phyloP scores from a whole-genome alignment of 352 stramenopile genomes.

The Phytophthora sojae region DNA sequence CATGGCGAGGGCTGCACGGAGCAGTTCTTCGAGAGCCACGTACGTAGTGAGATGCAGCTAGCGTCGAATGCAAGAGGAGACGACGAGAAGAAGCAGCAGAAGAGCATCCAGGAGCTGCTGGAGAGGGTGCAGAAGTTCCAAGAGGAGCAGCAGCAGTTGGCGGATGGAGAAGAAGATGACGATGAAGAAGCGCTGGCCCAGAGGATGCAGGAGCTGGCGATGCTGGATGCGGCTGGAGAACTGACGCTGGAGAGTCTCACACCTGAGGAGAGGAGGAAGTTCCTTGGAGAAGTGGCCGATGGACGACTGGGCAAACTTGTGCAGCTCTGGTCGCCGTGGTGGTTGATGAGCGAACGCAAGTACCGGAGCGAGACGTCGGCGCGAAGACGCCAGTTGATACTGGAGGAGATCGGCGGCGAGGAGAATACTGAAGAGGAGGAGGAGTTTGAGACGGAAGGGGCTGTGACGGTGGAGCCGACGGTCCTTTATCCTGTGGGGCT shows the following conservation, averaged over 20 bases:
- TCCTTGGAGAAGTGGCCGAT: slow-evolving; percentile 70
- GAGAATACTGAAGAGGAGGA: slow-evolving; percentile 16
- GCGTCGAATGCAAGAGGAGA: slow-evolving; percentile 32
- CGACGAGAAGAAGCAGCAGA: slow-evolving; percentile 40
- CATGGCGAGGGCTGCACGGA: slow-evolving; percentile 82
- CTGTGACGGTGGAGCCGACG: slow-evolving; percentile 3
- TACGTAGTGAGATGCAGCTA: slow-evolving; percentile 63
- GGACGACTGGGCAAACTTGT: slow-evolving; percentile 73
- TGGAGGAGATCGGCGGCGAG: slow-evolving; percentile 47
- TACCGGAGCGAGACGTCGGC: slow-evolving; percentile 66
- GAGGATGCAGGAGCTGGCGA: slow-evolving; percentile 56
- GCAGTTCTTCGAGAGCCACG: slow-evolving; percentile 79
- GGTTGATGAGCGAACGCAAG: slow-evolving; percentile 46
- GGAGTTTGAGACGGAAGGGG: slow-evolving; percentile 2
- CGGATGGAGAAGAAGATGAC: slow-evolving; percentile 8
- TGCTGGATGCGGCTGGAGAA: slow-evolving; percentile 50
- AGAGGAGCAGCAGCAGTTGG: slow-evolving; percentile 40
- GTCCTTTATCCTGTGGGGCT: slow-evolving; percentile 56
- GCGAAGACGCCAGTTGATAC: slow-evolving; percentile 51
- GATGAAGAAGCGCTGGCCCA: slow-evolving; percentile 45
- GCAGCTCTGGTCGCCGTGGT: slow-evolving; percentile 79
- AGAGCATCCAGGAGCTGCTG: slow-evolving; percentile 54
- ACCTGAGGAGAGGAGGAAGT: slow-evolving; percentile 56
- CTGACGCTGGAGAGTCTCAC: slow-evolving; percentile 77
- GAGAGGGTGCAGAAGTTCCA: slow-evolving; percentile 67